Evolutionary conservation across 2,329 filamentous ascomycete genomes (phyloP).

Genomic region (Stagonosporopsis tanaceti): DNA sequence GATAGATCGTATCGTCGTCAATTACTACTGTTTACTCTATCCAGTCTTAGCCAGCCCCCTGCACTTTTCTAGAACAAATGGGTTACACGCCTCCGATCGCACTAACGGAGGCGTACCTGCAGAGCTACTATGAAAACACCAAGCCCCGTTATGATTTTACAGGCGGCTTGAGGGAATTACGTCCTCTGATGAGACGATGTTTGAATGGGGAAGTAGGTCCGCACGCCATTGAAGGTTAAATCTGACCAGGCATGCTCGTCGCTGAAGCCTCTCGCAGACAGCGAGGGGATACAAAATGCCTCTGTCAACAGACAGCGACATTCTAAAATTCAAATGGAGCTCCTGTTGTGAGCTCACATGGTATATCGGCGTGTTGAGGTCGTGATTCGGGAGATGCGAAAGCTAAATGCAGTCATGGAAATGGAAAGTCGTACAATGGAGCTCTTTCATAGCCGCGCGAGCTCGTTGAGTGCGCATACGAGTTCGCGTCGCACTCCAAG

Average conservation of each 20-base stretch:
- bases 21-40: not conserved
- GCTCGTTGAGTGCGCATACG: conserved; percentile 49
- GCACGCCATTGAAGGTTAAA: conserved; percentile 14
- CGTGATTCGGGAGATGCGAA: not conserved
- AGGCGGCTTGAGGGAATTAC: not conserved
- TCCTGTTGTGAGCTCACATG: not conserved
- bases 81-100: not conserved
- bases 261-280: not conserved
- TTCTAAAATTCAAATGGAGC: not conserved
- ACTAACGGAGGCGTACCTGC: not conserved
- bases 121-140: not conserved
- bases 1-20: not conserved
- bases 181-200: not conserved
- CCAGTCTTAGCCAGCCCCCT: not conserved
- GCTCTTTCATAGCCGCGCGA: conserved; percentile 38
- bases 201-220: conserved; percentile 11
- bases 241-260: not conserved
- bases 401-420: not conserved
- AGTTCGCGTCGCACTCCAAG: conserved; percentile 53
- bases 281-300: not conserved
- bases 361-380: not conserved
- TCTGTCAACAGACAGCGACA: not conserved
- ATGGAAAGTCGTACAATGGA: not conserved
- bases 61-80: conserved; percentile 9
- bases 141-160: not conserved